Evolutionary conservation across 805 yeast species (phyloP), one percentile per base, ranked within the genome.

Genomic region (Ogataea thermomethanolica): DNA sequence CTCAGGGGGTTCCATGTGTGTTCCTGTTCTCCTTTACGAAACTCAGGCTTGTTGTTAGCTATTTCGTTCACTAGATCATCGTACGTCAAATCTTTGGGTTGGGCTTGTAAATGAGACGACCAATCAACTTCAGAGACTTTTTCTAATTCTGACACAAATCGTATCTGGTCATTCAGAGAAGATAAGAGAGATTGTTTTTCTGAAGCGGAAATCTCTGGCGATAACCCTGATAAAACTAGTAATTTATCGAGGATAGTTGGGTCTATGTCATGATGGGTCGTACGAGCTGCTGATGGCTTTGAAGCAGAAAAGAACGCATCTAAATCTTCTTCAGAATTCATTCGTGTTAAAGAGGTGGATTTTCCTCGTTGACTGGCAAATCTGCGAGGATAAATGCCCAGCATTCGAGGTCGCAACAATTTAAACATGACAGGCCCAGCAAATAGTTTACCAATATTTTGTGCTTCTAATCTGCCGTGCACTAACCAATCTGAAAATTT

Each of bases 141-240:
- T 57, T 55, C n/a, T 60, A 49, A 4, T 61, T 45, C 36, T 70
- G 71, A 59, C 13, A 78, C 66, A 45, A 79, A 74, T n/a, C 60
- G 55, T 17, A 79, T 61, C 45, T 79, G 84, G 12, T 69, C 69
- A 27, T 63, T 61, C 34, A 79, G 53, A 1, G 69, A 64, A 0
- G 41, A 31, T 10, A 62, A 57, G 29, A 73, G 57, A 22, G 49
- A 50, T 3, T 46, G 42, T 15, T 65, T 58, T 26, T 69, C 64
- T 3, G 51, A 54, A 0, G 39, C 37, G 4, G 59, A 21, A 8
- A 65, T 40, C 6, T 50, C 43, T 8, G 60, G 49, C 3, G 71
- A 65, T 5, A 79, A 48, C 0, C 84, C 84, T 0, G 83, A 71
- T 14, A 78, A 54, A 28, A 65, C 64, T 24, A 75, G 50, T 33